Conservation (phyloP, 208 protist genomes). For the Leishmania gerbilli region DNA sequence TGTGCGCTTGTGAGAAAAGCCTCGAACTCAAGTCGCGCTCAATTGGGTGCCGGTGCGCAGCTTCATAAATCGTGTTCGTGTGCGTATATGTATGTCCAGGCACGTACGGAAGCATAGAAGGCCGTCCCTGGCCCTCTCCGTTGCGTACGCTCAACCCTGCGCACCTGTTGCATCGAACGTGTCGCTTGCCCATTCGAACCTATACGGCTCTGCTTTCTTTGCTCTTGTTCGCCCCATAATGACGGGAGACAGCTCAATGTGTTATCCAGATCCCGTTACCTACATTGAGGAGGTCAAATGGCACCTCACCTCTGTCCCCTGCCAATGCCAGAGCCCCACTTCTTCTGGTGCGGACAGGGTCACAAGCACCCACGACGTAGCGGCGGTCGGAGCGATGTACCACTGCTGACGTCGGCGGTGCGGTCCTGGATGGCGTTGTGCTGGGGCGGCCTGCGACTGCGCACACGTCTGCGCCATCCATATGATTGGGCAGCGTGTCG, state of each 20-base stretch:
- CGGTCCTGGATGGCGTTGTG: background rate
- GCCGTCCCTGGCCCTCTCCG: background rate
- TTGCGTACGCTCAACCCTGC: background rate
- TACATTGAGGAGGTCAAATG: background rate
- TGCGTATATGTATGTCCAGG: background rate
- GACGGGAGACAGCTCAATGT: too few species aligned
- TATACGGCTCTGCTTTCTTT: background rate
- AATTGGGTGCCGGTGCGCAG: background rate
- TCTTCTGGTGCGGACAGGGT: too few species aligned
- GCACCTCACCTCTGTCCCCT: background rate
- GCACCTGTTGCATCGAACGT: background rate
- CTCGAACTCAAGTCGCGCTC: background rate
- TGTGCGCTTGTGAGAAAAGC: background rate
- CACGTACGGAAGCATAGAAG: too few species aligned
- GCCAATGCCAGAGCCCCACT: background rate
- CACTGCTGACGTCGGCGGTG: too few species aligned
- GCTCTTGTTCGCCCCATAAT: background rate
- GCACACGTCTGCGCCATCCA: too few species aligned
- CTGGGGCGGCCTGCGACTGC: too few species aligned
- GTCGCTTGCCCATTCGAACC: background rate
- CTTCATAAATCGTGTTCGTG: background rate
- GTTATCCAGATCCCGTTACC: too few species aligned
- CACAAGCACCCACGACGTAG: too few species aligned
- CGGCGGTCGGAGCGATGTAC: too few species aligned
- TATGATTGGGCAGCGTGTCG: too few species aligned